phyloP scores from a whole-genome alignment of 192 early-diverging fungal species.

The Chytriomyces confervae region DNA sequence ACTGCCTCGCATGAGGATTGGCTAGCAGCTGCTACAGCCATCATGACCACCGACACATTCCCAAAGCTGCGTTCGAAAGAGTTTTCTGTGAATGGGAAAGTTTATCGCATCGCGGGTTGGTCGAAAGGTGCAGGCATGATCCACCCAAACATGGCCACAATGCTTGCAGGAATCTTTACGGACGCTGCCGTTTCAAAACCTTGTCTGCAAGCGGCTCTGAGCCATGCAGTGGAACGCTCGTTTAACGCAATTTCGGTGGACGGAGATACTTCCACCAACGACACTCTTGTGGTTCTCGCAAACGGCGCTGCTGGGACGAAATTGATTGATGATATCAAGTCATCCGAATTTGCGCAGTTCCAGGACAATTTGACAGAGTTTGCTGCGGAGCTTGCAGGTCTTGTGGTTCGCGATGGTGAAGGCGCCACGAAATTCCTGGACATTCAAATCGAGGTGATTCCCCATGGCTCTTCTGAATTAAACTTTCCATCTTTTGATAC shows the following conservation, averaged over 20 bases:
- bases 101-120: slow-evolving; percentile 89
- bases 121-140: slow-evolving; percentile 99
- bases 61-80: slow-evolving; percentile 76
- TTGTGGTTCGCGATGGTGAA: slow-evolving; percentile 95
- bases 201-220: slow-evolving; percentile 75
- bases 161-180: slow-evolving; percentile 86
- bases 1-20: slow-evolving; percentile 66
- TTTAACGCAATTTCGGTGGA: slow-evolving; percentile 97
- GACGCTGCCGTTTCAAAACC: slow-evolving; percentile 72
- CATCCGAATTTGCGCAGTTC: slow-evolving; percentile 71
- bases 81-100: slow-evolving; percentile 33
- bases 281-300: slow-evolving; percentile 87
- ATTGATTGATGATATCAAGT: slow-evolving; percentile 41
- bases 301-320: slow-evolving; percentile 70
- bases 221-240: slow-evolving; percentile 83
- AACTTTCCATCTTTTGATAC: neutral
- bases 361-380: slow-evolving; percentile 77
- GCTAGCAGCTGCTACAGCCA: slow-evolving; percentile 80
- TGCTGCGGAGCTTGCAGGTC: slow-evolving; percentile 82
- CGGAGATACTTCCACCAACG: slow-evolving; percentile 97
- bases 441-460: slow-evolving; percentile 74
- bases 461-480: neutral
- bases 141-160: slow-evolving; percentile 98
- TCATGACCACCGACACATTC: slow-evolving; percentile 99
- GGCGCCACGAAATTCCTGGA: slow-evolving; percentile 98